phyloP scores from a whole-genome alignment of 352 stramenopile genomes.

The Phytopythium sindhum region DNA sequence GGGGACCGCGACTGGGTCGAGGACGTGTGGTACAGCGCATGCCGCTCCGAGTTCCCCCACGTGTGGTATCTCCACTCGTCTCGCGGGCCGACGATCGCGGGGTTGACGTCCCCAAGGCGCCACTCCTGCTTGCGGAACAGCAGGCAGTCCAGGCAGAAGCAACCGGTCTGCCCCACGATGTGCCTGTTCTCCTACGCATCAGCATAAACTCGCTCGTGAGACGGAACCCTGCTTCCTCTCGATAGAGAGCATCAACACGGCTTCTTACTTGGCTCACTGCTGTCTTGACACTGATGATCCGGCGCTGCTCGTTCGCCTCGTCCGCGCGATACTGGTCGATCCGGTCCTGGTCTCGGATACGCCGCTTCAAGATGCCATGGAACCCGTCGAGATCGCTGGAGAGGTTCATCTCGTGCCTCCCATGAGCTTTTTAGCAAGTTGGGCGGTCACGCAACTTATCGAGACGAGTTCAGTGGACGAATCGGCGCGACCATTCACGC shows the following conservation, averaged over 20 bases:
- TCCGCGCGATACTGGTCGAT: conserved; percentile 37
- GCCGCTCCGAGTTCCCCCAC: conserved; percentile 58
- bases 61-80: conserved; percentile 63
- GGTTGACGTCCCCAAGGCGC: conserved; percentile 70
- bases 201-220: neutral
- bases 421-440: conserved; percentile 7
- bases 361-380: conserved; percentile 42
- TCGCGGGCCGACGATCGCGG: conserved; percentile 52
- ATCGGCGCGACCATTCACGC: conserved; percentile 17
- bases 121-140: conserved; percentile 72
- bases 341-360: conserved; percentile 49
- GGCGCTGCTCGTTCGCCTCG: conserved; percentile 2
- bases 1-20: conserved; percentile 14
- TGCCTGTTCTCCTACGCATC: conserved; percentile 35
- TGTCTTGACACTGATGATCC: conserved; percentile 5
- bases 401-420: conserved; percentile 25
- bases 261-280: conserved; percentile 1
- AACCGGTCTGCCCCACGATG: conserved; percentile 62
- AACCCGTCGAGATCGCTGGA: conserved; percentile 40
- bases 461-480: conserved; percentile 8
- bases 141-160: conserved; percentile 74
- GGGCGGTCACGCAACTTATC: neutral
- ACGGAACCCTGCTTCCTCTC: no score
- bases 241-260: no score
- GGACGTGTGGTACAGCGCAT: conserved; percentile 28